Conservation (phyloP, 371 early-diverging fungal genomes). For the Haplosporangium sp. region DNA sequence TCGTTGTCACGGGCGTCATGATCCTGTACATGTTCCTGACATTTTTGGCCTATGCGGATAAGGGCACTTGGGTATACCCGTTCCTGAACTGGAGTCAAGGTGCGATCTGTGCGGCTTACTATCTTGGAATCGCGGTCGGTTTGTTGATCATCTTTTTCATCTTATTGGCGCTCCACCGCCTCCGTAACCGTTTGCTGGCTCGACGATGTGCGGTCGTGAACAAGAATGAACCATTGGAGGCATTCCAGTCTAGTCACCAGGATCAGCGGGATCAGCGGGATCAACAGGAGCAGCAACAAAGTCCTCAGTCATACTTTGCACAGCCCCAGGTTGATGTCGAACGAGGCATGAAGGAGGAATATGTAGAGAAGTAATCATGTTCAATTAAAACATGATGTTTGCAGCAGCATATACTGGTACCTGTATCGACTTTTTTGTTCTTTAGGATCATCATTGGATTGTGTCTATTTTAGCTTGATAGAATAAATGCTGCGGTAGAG, state of each 20-base stretch:
- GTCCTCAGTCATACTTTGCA: too few species aligned
- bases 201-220: conserved; percentile 28
- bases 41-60: conserved; percentile 59
- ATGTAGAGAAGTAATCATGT: too few species aligned
- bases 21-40: conserved; percentile 63
- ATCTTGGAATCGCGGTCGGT: conserved; percentile 57
- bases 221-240: conserved; percentile 15
- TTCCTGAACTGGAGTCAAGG: conserved; percentile 67
- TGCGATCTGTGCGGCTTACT: conserved; percentile 56
- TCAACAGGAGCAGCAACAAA: too few species aligned
- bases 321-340: too few species aligned
- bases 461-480: too few species aligned
- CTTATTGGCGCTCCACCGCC: conserved; percentile 56
- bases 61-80: conserved; percentile 64
- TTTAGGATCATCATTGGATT: too few species aligned
- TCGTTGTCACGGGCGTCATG: conserved; percentile 56
- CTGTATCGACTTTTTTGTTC: too few species aligned
- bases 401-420: too few species aligned
- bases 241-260: conserved; percentile 2
- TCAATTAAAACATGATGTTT: too few species aligned
- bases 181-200: conserved; percentile 40
- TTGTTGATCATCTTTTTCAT: conserved; percentile 58
- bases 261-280: background rate
- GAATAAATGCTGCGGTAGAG: too few species aligned
- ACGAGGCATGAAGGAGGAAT: too few species aligned